Evolutionary conservation across 2,329 filamentous ascomycete species (phyloP).

Genomic region (Ceratocystis destructans): DNA sequence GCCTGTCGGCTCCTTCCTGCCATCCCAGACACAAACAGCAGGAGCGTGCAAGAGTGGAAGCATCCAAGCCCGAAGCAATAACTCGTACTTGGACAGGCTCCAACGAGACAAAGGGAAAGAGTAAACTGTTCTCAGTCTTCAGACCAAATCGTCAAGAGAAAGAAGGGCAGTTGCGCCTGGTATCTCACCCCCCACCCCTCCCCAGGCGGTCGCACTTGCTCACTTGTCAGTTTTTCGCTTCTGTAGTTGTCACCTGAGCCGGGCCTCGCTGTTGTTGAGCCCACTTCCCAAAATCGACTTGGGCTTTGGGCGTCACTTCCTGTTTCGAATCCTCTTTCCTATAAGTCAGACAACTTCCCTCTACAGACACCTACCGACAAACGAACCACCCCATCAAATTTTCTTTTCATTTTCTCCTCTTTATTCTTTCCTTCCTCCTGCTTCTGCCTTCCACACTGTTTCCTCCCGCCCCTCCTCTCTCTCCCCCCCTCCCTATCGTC

Average conservation of each 20-base stretch:
- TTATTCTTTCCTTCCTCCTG: neutral
- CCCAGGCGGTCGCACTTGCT: neutral
- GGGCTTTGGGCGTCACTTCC: constrained; percentile 1
- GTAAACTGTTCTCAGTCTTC: neutral
- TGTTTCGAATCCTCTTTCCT: constrained; percentile 3
- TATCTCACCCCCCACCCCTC: neutral
- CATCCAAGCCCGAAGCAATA: neutral
- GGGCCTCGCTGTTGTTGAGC: neutral
- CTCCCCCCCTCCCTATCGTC: neutral
- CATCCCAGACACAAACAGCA: neutral
- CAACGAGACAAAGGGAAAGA: neutral
- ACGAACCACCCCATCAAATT: neutral
- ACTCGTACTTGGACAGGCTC: neutral
- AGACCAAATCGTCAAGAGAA: neutral
- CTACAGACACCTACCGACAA: neutral
- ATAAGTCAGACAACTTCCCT: constrained; percentile 5
- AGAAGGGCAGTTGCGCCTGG: neutral
- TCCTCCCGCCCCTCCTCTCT: neutral
- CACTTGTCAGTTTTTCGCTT: neutral
- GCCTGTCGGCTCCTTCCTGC: neutral
- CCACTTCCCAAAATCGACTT: neutral
- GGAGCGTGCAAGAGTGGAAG: neutral
- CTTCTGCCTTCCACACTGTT: neutral
- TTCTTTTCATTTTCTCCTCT: neutral
- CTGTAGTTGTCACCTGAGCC: neutral